Evolutionary conservation across 139 green algal species (phyloP).

Genomic region (Chlorella sp.): DNA sequence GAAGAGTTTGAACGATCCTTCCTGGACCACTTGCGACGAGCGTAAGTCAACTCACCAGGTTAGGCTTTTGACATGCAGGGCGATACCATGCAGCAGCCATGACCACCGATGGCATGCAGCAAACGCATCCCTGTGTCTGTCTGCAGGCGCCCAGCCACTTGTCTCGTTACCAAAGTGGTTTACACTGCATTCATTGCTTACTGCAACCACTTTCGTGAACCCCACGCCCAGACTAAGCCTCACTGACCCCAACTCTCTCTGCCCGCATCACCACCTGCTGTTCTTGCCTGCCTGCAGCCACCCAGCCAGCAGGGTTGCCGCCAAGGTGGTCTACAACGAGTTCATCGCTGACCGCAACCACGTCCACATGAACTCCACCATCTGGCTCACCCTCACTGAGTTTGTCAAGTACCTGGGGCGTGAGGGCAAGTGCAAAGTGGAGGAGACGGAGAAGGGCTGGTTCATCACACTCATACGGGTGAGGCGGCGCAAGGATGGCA

Average conservation of each 20-base stretch:
- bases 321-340: conserved; percentile 92
- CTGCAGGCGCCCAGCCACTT: no score
- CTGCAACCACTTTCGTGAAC: no score
- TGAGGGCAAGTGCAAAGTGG: conserved; percentile 81
- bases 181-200: no score
- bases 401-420: conserved; percentile 71
- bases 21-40: conserved; percentile 79
- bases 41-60: no score
- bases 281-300: conserved; percentile 62
- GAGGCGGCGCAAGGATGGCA: neutral
- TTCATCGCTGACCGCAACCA: conserved; percentile 87
- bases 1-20: conserved; percentile 87
- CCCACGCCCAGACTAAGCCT: no score
- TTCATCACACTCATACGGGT: conserved; percentile 66
- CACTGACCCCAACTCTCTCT: no score
- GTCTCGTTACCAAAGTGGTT: no score
- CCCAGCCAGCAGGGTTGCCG: conserved; percentile 64
- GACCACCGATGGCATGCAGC: no score
- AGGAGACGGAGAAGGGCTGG: conserved; percentile 92
- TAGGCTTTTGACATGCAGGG: no score
- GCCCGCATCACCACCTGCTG: no score
- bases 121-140: no score
- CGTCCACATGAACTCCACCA: conserved; percentile 97
- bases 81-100: no score
- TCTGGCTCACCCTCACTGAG: conserved; percentile 80